Percentiles rank a stretch among this genome's conserved stretches.
Conservation (phyloP, 164 flowering plant genomes). For the Aristolochia fimbriata region DNA sequence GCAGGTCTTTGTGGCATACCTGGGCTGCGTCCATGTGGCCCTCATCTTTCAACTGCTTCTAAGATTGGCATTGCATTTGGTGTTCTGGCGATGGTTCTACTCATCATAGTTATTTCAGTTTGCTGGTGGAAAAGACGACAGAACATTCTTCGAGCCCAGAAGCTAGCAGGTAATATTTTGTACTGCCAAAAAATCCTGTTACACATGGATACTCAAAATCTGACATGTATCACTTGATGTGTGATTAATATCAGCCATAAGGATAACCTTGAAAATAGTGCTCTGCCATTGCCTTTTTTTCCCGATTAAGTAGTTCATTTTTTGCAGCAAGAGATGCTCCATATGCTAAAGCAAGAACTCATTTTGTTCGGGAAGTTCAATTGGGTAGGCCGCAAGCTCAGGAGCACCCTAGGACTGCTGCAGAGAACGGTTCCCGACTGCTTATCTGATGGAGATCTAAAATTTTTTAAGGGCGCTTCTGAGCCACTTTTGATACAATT, state of each 20-base stretch:
- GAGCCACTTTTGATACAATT: neutral
- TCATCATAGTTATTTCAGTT: slow-evolving; percentile 38
- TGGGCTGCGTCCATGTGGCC: slow-evolving; percentile 79
- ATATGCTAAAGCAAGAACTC: slow-evolving; percentile 90
- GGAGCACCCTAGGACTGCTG: slow-evolving; percentile 52
- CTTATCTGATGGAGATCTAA: slow-evolving; percentile 32
- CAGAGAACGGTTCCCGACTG: slow-evolving; percentile 80
- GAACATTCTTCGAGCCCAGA: slow-evolving; percentile 80
- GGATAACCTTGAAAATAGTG: too few relatives aligned
- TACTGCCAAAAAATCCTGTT: neutral
- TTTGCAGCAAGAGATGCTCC: slow-evolving; percentile 96
- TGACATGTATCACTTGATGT: too few relatives aligned
- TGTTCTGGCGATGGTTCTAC: slow-evolving; percentile 28
- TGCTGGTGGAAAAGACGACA: slow-evolving; percentile 92
- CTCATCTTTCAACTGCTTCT: slow-evolving; percentile 65
- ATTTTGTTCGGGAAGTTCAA: slow-evolving; percentile 78
- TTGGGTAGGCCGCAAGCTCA: slow-evolving; percentile 49
- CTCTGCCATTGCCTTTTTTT: neutral
- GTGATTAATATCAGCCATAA: too few relatives aligned
- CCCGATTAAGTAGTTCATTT: neutral
- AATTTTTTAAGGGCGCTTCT: neutral
- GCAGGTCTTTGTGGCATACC: slow-evolving; percentile 95
- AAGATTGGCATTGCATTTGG: slow-evolving; percentile 68
- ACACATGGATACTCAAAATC: neutral
- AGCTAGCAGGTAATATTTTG: slow-evolving; percentile 52